Evolutionary conservation across 2,329 filamentous ascomycete genomes (phyloP).

Genomic region (Albifimbria verrucaria): DNA sequence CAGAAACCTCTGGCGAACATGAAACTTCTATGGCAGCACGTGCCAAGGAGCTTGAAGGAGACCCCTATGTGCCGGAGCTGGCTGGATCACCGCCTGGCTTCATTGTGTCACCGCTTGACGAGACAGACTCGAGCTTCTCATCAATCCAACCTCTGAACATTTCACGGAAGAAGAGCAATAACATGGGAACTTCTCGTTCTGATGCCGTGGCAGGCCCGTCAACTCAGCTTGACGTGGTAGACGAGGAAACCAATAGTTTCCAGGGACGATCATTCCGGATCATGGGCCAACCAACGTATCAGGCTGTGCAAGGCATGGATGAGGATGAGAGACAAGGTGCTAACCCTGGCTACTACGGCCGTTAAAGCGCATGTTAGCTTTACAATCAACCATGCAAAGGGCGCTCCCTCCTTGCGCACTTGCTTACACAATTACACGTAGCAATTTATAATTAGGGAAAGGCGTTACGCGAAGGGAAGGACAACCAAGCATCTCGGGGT

Average conservation of each 20-base stretch:
- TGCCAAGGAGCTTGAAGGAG: conserved; percentile 34
- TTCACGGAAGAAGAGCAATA: conserved; percentile 24
- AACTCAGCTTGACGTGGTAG: conserved; percentile 26
- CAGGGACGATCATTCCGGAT: conserved; percentile 38
- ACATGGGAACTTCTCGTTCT: conserved; percentile 2
- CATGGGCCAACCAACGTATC: conserved; percentile 38
- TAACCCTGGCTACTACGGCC: not conserved
- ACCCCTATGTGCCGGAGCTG: conserved; percentile 31
- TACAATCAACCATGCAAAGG: too few species aligned
- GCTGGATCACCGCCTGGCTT: conserved; percentile 22
- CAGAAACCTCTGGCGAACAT: conserved; percentile 34
- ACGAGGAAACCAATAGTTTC: conserved; percentile 47
- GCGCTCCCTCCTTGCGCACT: too few species aligned
- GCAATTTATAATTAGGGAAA: too few species aligned
- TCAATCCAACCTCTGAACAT: conserved; percentile 17
- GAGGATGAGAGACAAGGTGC: not conserved
- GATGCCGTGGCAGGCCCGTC: not conserved
- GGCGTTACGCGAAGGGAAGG: too few species aligned
- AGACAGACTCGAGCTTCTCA: not conserved
- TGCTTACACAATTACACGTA: too few species aligned
- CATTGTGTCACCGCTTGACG: not conserved
- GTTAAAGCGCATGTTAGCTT: not conserved
- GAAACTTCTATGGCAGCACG: conserved; percentile 22
- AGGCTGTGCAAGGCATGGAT: conserved; percentile 14
- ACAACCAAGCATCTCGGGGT: too few species aligned